Percentiles rank a stretch among this genome's conserved stretches.
Conservation (phyloP, 2,329 filamentous ascomycete genomes). For the Hypoxylon sp. region DNA sequence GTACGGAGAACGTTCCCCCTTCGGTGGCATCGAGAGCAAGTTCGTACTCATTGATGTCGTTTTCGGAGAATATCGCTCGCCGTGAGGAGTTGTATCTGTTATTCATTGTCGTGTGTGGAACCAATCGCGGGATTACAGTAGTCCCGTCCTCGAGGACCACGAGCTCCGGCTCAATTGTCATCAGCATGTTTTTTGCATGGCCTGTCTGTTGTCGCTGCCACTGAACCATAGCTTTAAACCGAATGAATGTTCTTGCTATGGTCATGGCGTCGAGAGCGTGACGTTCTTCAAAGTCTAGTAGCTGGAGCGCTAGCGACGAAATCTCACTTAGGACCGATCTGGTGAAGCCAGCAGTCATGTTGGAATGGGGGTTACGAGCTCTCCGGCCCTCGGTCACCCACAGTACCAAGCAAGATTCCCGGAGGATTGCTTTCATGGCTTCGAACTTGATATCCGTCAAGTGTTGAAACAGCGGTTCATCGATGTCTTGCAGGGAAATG, state of each 20-base stretch:
- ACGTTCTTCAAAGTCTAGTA: conserved; percentile 21
- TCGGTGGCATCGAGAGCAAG: too few species aligned
- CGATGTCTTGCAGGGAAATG: too few species aligned
- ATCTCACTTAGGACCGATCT: conserved; percentile 29
- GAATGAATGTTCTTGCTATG: conserved; percentile 18
- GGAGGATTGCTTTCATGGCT: too few species aligned
- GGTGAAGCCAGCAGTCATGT: conserved; percentile 29
- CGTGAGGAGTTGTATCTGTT: conserved; percentile 16
- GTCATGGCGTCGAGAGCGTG: conserved; percentile 10
- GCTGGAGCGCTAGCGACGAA: conserved; percentile 21
- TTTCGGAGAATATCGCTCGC: conserved; percentile 7
- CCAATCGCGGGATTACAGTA: conserved; percentile 4
- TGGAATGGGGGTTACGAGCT: conserved; percentile 27
- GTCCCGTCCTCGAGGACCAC: conserved; percentile 6
- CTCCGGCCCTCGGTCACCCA: conserved; percentile 27
- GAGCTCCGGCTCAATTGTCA: conserved; percentile 13
- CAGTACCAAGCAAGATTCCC: too few species aligned
- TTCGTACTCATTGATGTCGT: too few species aligned
- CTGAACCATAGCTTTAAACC: too few species aligned
- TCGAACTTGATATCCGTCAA: too few species aligned
- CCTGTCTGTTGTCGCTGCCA: too few species aligned
- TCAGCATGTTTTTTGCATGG: too few species aligned
- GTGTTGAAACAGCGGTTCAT: too few species aligned
- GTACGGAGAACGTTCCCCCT: too few species aligned
- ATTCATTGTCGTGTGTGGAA: conserved; percentile 5